These are phyloP conservation scores for Psilocybe tampanensis DNA, from an alignment of 768 basidiomycete species.

Conservation along the genomic window DNA sequence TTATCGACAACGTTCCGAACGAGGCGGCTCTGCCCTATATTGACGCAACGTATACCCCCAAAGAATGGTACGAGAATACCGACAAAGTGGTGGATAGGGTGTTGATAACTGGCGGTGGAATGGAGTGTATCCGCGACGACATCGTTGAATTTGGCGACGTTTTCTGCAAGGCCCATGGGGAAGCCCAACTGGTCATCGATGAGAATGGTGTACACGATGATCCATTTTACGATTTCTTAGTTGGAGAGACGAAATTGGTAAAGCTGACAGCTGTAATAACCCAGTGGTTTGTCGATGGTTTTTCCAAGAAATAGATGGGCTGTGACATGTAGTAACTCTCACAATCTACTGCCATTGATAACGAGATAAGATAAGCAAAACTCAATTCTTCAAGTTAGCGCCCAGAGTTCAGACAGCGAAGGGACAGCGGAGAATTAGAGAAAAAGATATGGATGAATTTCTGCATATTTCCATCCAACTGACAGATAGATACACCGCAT, in stretches of 20 bases:
- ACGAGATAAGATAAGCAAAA: not conserved
- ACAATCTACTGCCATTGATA: not conserved
- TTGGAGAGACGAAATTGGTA: constrained; percentile 18
- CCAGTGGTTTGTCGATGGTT: constrained; percentile 19
- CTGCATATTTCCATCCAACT: too few relatives aligned
- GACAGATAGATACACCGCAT: too few relatives aligned
- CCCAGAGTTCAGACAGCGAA: too few relatives aligned
- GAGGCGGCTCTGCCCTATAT: constrained; percentile 23
- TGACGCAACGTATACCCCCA: constrained; percentile 24
- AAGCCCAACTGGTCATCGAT: constrained; percentile 15
- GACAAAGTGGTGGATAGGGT: constrained; percentile 25
- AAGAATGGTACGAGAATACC: constrained; percentile 26
- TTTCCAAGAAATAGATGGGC: not conserved
- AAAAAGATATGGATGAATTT: too few relatives aligned
- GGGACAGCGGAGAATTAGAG: too few relatives aligned
- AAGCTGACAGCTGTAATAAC: constrained; percentile 24
- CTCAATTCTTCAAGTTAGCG: not conserved
- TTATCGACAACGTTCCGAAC: constrained; percentile 28
- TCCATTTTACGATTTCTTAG: constrained; percentile 19
- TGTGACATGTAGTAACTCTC: not conserved
- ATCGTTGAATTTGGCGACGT: constrained; percentile 20
- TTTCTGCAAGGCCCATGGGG: constrained; percentile 12
- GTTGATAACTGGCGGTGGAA: constrained; percentile 27
- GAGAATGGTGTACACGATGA: constrained; percentile 19
- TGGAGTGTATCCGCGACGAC: constrained; percentile 28